Conservation (phyloP, 2,329 filamentous ascomycete genomes). For the Fusarium beomiforme region DNA sequence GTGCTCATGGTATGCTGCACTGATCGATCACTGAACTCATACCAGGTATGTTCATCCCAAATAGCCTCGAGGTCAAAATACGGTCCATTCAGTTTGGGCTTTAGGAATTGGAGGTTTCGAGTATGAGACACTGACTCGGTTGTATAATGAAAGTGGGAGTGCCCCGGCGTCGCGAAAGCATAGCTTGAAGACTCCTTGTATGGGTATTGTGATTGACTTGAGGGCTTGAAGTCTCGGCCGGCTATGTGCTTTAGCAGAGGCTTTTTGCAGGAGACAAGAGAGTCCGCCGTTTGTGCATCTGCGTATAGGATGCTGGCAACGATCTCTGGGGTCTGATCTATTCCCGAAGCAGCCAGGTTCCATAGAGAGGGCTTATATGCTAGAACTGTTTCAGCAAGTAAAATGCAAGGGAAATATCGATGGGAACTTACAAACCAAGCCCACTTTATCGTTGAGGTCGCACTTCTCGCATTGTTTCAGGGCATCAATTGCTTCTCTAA, state of each 20-base stretch:
- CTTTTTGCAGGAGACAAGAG: not conserved
- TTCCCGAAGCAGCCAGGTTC: not conserved
- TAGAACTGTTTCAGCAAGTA: not conserved
- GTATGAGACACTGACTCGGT: slow-evolving; percentile 73
- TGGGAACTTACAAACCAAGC: not conserved
- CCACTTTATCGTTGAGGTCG: slow-evolving; percentile 42
- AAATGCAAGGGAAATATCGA: too few species aligned
- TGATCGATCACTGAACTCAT: slow-evolving; percentile 74
- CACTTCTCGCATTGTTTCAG: slow-evolving; percentile 44
- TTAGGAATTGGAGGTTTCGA: slow-evolving; percentile 71
- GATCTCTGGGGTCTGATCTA: not conserved
- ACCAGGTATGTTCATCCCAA: slow-evolving; percentile 81
- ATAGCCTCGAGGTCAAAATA: slow-evolving; percentile 79
- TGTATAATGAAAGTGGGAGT: slow-evolving; percentile 59
- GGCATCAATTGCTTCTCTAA: slow-evolving; percentile 35
- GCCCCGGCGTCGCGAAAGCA: slow-evolving; percentile 60
- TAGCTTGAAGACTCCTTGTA: slow-evolving; percentile 40
- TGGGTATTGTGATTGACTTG: not conserved
- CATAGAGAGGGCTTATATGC: not conserved
- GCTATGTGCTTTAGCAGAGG: not conserved
- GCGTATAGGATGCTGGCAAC: not conserved
- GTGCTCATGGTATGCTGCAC: slow-evolving; percentile 80
- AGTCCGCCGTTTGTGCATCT: not conserved
- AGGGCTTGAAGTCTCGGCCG: not conserved
- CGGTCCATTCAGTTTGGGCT: slow-evolving; percentile 69